phyloP scores from a whole-genome alignment of 2,329 filamentous ascomycete genomes.

The Arthrinium phaeospermum region DNA sequence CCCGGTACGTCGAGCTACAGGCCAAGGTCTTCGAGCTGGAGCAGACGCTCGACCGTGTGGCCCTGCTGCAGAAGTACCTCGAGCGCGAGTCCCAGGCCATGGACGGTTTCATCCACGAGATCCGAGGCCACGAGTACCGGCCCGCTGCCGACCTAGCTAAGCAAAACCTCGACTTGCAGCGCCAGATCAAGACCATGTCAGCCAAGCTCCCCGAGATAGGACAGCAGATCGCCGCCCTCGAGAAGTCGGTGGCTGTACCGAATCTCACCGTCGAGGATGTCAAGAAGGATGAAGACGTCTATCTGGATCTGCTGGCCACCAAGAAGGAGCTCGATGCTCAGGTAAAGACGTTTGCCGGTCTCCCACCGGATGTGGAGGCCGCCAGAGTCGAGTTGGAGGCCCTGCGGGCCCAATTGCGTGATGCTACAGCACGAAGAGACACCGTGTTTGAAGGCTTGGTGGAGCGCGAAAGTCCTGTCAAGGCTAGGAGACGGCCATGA shows the following conservation, averaged over 20 bases:
- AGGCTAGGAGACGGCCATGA: slow-evolving; percentile 41
- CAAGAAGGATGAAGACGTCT: slow-evolving; percentile 61
- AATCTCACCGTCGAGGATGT: slow-evolving; percentile 60
- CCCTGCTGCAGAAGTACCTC: slow-evolving; percentile 62
- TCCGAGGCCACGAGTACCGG: slow-evolving; percentile 55
- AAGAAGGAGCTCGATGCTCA: slow-evolving; percentile 67
- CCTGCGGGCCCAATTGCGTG: slow-evolving; percentile 67
- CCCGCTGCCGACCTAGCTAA: slow-evolving; percentile 65
- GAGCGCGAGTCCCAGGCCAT: slow-evolving; percentile 53
- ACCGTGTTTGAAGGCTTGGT: slow-evolving; percentile 76
- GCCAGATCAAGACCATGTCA: slow-evolving; percentile 70
- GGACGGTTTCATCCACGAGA: slow-evolving; percentile 45
- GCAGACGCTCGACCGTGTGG: slow-evolving; percentile 60
- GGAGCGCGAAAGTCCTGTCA: slow-evolving; percentile 61
- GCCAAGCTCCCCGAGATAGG: slow-evolving; percentile 72
- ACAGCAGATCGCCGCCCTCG: slow-evolving; percentile 55
- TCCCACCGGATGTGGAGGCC: slow-evolving; percentile 73
- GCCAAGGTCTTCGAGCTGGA: slow-evolving; percentile 58
- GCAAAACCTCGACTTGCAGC: slow-evolving; percentile 76
- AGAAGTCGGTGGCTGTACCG: slow-evolving; percentile 36
- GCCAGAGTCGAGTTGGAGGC: slow-evolving; percentile 74
- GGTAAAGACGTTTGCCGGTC: slow-evolving; percentile 69
- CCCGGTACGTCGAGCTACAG: slow-evolving; percentile 61
- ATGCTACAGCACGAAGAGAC: slow-evolving; percentile 69
- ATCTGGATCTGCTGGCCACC: slow-evolving; percentile 60